phyloP scores from a whole-genome alignment of 257 asterid genomes.

The Petrea volubilis region DNA sequence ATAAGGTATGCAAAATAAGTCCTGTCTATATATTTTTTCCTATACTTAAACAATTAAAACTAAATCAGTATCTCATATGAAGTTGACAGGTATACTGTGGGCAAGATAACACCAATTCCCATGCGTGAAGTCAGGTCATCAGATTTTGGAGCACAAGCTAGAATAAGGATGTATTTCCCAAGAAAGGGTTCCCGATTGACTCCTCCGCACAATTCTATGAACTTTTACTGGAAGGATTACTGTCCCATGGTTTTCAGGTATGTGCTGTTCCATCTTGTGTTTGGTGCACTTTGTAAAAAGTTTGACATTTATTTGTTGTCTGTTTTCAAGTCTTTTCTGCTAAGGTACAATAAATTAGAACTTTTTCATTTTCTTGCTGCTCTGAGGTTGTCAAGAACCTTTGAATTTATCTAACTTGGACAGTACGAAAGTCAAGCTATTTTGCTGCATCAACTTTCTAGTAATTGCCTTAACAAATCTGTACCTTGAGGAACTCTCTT shows the following conservation, averaged over 20 bases:
- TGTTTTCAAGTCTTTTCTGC: neutral
- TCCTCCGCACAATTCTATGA: slow-evolving; percentile 79
- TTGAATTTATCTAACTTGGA: neutral
- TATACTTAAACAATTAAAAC: neutral
- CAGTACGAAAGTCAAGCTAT: neutral
- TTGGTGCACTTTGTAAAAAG: no score
- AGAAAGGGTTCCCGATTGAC: slow-evolving; percentile 83
- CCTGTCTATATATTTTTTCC: neutral
- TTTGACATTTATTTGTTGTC: neutral
- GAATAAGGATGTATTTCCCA: slow-evolving; percentile 91
- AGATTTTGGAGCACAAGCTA: slow-evolving; percentile 88
- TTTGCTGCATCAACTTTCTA: neutral
- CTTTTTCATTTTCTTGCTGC: neutral
- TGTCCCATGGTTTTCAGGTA: slow-evolving; percentile 99
- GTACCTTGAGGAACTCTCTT: neutral
- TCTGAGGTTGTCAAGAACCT: neutral
- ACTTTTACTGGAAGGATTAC: slow-evolving; percentile 95
- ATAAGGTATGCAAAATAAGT: slow-evolving; percentile 61
- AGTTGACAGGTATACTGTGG: slow-evolving; percentile 92
- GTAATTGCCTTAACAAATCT: neutral
- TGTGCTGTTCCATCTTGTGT: slow-evolving; percentile 14
- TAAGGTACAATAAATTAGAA: neutral
- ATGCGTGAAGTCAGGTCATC: slow-evolving; percentile 85
- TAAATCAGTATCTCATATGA: slow-evolving; percentile 38
- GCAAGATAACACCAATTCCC: slow-evolving; percentile 94